Evolutionary conservation across 805 yeast genomes (phyloP), one percentile per base, ranked within the genome.

Genomic region (Schwanniomyces pseudopolymorphus): DNA sequence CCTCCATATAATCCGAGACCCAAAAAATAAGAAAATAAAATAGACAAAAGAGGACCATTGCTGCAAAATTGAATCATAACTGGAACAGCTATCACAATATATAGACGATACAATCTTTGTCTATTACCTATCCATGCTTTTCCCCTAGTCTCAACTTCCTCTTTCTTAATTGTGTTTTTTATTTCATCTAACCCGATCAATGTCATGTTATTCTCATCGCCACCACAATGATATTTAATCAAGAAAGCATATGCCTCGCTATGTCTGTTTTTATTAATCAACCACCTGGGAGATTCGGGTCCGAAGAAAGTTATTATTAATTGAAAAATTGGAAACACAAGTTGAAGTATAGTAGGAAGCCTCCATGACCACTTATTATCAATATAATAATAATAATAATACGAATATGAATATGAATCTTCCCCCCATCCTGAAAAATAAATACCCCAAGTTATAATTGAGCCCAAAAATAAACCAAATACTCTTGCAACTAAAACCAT

Each of bases 401-500:
- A 22, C 8, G 25, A 22, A 22, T 8, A n/a, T n/a, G n/a, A n/a
- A n/a, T n/a, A n/a, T 22, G 8, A 22, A 22, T 22, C 8, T 22
- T 41, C 9, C 21, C 31, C 20, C 39, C 33, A 27, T 6, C 85
- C 86, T 81, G 67, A 82, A 81, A 10, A 87, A 85, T 56, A 83
- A 69, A 58, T 82, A 70, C 91, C 90, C 42, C 83, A 72, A 33
- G 68, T 65, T 48, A 83, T 79, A 20, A 82, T 76, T 14, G 85
- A 75, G 45, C 88, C 89, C 62, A 84, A 86, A 56, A 83, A 68
- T 76, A 77, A 44, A 82, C 89, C 56, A 82, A 67, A 49, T 74
- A 66, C 55, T 89, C 89, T 69, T 88, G 78, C 50, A 70, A 73
- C 52, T 74, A 78, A 9, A 5, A 33, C 13, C 26, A 40, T 33